Percentiles rank a stretch among this genome's conserved stretches.
Evolutionary conservation across 257 asterid species (phyloP).

Genomic region (Capsicum rhomboideum): DNA sequence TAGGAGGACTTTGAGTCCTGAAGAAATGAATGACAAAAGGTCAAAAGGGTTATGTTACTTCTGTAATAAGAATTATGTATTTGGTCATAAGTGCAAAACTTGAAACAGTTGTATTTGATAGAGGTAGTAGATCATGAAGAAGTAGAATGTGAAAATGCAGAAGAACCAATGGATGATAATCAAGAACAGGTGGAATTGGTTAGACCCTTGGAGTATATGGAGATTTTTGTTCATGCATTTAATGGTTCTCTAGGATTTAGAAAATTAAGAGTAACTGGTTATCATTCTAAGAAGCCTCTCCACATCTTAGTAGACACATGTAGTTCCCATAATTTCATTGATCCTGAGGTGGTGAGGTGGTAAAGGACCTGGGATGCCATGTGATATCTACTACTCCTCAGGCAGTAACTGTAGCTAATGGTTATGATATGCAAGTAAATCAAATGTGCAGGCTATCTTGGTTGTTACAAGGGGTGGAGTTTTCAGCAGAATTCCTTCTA

Average conservation of each 20-base stretch:
- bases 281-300: not conserved
- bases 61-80: not conserved
- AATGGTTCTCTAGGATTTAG: not conserved
- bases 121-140: not conserved
- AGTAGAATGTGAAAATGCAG: too few species aligned
- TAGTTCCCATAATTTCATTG: not conserved
- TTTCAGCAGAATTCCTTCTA: not conserved
- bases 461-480: not conserved
- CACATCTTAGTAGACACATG: not conserved
- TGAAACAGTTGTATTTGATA: not conserved
- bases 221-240: not conserved
- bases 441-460: not conserved
- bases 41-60: not conserved
- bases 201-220: not conserved
- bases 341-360: not conserved
- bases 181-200: not conserved
- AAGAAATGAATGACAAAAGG: not conserved
- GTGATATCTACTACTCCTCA: not conserved
- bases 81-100: not conserved
- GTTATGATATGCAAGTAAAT: not conserved
- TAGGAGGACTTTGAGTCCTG: not conserved
- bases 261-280: not conserved
- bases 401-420: not conserved
- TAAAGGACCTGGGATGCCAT: not conserved
- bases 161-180: not conserved